phyloP scores from a whole-genome alignment of 2,329 filamentous ascomycete species.

The Tolypocladium ophioglossoides region DNA sequence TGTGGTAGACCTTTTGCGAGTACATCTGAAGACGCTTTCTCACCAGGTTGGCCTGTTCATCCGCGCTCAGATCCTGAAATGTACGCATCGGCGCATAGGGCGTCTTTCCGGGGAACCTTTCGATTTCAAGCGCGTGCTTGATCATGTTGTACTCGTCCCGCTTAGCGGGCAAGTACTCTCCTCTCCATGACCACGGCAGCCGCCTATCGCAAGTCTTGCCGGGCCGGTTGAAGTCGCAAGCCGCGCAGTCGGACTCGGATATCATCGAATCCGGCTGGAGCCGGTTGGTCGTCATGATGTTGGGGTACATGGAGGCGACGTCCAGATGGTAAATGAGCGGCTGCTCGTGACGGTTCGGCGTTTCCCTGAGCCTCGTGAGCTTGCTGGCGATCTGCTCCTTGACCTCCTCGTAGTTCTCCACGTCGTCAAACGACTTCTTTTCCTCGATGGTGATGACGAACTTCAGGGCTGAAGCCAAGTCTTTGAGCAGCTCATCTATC shows the following conservation, averaged over 20 bases:
- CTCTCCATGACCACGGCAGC: conserved; percentile 95
- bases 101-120: conserved; percentile 74
- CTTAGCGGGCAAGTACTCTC: conserved; percentile 92
- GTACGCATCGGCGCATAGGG: conserved; percentile 59
- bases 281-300: conserved; percentile 99
- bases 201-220: conserved; percentile 95
- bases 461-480: conserved; percentile 78
- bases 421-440: conserved; percentile 69
- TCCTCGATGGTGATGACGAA: conserved; percentile 83
- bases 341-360: conserved; percentile 72
- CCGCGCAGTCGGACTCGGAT: conserved; percentile 86
- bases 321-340: conserved; percentile 97
- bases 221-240: conserved; percentile 95
- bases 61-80: conserved; percentile 70
- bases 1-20: conserved; percentile 98
- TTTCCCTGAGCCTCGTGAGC: conserved; percentile 63
- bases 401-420: conserved; percentile 75
- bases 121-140: conserved; percentile 78
- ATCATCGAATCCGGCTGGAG: conserved; percentile 99
- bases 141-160: conserved; percentile 99
- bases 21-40: conserved; percentile 86
- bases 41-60: conserved; percentile 72
- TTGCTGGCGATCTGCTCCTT: conserved; percentile 69
- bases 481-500: conserved; percentile 76
- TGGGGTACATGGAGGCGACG: conserved; percentile 98